These are phyloP conservation scores for Ophiobolus disseminans DNA, from an alignment of 2,329 filamentous ascomycete species.

Conservation along the genomic window DNA sequence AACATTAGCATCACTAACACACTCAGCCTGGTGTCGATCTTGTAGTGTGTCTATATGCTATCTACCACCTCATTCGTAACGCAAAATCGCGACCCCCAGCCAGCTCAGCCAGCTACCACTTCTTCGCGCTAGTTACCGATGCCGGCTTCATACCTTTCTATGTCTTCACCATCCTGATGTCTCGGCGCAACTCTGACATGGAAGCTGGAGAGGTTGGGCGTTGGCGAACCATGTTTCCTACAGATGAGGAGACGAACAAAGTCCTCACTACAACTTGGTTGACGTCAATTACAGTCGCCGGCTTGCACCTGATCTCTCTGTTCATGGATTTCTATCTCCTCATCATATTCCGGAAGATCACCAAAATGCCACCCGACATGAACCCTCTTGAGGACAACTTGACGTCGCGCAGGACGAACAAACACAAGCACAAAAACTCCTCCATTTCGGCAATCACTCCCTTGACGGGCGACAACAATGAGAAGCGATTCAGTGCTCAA, in stretches of 20 bases:
- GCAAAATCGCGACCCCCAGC: slow-evolving; percentile 74
- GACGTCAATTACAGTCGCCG: slow-evolving; percentile 67
- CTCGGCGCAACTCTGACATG: slow-evolving; percentile 61
- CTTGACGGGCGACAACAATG: slow-evolving; percentile 57
- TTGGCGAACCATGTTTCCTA: slow-evolving; percentile 74
- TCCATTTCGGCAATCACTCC: slow-evolving; percentile 55
- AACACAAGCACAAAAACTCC: slow-evolving; percentile 77
- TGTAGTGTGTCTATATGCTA: slow-evolving; percentile 74
- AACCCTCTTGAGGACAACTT: slow-evolving; percentile 89
- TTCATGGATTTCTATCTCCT: slow-evolving; percentile 76
- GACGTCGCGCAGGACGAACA: slow-evolving; percentile 68
- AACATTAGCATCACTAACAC: slow-evolving; percentile 18
- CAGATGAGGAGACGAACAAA: slow-evolving; percentile 61
- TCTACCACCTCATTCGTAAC: slow-evolving; percentile 79
- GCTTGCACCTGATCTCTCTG: slow-evolving; percentile 74
- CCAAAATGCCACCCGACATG: slow-evolving; percentile 86
- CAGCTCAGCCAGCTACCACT: slow-evolving; percentile 86
- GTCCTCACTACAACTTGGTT: slow-evolving; percentile 75
- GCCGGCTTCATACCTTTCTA: slow-evolving; percentile 69
- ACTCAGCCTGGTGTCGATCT: slow-evolving; percentile 76
- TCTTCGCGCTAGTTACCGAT: slow-evolving; percentile 81
- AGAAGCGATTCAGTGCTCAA: slow-evolving; percentile 66
- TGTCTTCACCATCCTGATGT: slow-evolving; percentile 64
- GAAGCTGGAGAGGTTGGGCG: slow-evolving; percentile 52
- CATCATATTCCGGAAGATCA: slow-evolving; percentile 81